Percentiles rank a stretch among this genome's conserved stretches.
These are phyloP conservation scores for Fraxinus excelsior DNA, from an alignment of 257 asterid genomes.

Conservation along the genomic window DNA sequence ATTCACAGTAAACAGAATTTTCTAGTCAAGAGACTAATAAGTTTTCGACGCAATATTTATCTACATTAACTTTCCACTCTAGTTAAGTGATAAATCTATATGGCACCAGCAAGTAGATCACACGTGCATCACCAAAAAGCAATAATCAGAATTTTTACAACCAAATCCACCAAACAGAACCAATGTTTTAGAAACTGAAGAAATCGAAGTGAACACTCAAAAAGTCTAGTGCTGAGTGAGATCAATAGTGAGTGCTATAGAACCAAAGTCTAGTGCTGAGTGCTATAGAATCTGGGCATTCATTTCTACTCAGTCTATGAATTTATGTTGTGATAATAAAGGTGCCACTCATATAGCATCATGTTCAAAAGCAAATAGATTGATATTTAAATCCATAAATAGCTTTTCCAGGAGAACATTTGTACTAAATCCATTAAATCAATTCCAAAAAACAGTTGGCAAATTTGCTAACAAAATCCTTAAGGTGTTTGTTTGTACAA, in stretches of 20 bases:
- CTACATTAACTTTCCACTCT: background rate
- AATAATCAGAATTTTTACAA: conserved; percentile 3
- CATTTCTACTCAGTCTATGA: background rate
- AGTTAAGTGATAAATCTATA: background rate
- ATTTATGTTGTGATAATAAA: background rate
- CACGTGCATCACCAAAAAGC: background rate
- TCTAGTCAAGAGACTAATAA: background rate
- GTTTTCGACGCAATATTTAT: background rate
- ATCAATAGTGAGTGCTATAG: background rate
- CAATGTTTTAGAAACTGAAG: background rate
- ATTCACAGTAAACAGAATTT: background rate
- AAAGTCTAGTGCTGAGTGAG: background rate
- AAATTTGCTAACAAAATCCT: background rate
- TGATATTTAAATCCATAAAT: background rate
- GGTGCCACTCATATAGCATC: background rate
- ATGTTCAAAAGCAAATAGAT: background rate
- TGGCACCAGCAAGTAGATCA: background rate
- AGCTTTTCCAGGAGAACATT: background rate
- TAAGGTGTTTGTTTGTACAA: background rate
- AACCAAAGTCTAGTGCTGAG: background rate
- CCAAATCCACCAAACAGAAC: background rate
- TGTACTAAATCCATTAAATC: background rate
- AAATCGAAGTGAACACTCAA: background rate
- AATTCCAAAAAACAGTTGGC: background rate
- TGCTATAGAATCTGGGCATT: background rate